Conservation (phyloP, 2,329 filamentous ascomycete species). For the Aspergillus fumigatiaffinis region DNA sequence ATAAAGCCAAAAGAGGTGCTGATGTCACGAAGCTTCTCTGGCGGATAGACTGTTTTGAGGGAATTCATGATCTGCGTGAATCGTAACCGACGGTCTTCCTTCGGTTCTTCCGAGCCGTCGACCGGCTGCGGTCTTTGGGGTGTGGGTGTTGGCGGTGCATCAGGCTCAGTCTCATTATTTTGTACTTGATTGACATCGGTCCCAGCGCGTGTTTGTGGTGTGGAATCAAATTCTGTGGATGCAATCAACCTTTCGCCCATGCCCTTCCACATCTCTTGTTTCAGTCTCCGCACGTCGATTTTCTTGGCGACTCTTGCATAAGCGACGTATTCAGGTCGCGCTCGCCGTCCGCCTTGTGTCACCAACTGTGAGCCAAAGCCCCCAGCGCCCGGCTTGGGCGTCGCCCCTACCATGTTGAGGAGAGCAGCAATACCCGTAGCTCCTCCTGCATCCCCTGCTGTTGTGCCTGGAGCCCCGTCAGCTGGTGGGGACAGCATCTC, state of each 20-base stretch:
- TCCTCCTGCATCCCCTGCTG: constrained; percentile 31
- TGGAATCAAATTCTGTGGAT: constrained; percentile 30
- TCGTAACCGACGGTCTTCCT: constrained; percentile 59
- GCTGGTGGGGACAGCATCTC: constrained; percentile 45
- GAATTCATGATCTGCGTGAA: constrained; percentile 93
- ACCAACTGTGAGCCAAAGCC: constrained; percentile 61
- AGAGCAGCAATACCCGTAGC: constrained; percentile 37
- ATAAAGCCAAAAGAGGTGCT: constrained; percentile 94
- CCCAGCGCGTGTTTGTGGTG: constrained; percentile 23
- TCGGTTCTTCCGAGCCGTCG: constrained; percentile 27
- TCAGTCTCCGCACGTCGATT: constrained; percentile 60
- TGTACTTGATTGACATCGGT: constrained; percentile 11
- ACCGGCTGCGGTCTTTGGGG: constrained; percentile 21
- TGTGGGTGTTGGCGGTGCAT: constrained; percentile 35
- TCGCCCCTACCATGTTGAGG: constrained; percentile 37
- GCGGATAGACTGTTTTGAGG: constrained; percentile 79
- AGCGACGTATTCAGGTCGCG: constrained; percentile 62
- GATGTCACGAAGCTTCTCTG: constrained; percentile 84
- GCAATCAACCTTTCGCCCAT: constrained; percentile 49
- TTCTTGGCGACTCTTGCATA: constrained; percentile 65
- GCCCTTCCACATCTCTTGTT: constrained; percentile 63
- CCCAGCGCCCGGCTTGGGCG: constrained; percentile 41
- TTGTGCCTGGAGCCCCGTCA: constrained; percentile 29
- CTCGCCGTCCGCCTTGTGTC: constrained; percentile 54
- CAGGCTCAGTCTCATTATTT: constrained; percentile 20